Evolutionary conservation across 2,329 filamentous ascomycete species (phyloP).

Genomic region (Drechslera avenae): DNA sequence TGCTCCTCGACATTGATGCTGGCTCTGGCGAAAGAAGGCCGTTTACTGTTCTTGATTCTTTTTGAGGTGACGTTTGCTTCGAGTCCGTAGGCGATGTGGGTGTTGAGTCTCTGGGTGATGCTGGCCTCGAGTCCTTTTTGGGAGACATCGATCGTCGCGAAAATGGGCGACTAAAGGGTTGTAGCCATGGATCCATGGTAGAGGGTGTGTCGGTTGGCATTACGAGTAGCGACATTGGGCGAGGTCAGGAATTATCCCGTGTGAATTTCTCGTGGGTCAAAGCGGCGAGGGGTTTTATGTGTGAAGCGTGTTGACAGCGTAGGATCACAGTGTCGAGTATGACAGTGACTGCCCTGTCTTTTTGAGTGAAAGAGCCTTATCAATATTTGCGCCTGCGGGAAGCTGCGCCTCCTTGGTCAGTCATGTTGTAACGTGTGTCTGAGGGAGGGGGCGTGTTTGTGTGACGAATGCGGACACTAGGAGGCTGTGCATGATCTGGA

Average conservation of each 20-base stretch:
- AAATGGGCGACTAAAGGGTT: constrained; percentile 27
- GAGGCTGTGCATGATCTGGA: constrained; percentile 21
- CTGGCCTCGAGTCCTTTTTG: constrained; percentile 20
- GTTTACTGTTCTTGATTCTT: constrained; percentile 22
- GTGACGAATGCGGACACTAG: constrained; percentile 15
- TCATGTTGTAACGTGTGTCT: constrained; percentile 6
- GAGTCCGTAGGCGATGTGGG: neutral
- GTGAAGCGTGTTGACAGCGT: neutral
- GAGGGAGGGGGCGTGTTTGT: constrained; percentile 1
- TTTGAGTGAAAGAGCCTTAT: constrained; percentile 7
- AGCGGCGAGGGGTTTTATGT: constrained; percentile 9
- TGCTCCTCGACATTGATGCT: constrained; percentile 26
- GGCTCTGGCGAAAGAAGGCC: constrained; percentile 23
- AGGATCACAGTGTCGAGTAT: neutral
- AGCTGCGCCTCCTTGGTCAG: constrained; percentile 18
- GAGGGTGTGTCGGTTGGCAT: constrained; percentile 32
- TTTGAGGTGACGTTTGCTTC: constrained; percentile 20
- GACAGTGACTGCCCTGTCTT: constrained; percentile 13
- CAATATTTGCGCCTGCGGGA: constrained; percentile 10
- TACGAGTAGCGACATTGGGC: constrained; percentile 33
- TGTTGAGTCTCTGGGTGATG: neutral
- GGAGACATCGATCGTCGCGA: constrained; percentile 6
- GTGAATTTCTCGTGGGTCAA: neutral
- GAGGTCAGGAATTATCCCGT: neutral
- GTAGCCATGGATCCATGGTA: constrained; percentile 28